A percentile compares a stretch with the other conserved stretches of the same genome.
Conservation (phyloP, 2,329 filamentous ascomycete species). For the Mariannaea elegans region DNA sequence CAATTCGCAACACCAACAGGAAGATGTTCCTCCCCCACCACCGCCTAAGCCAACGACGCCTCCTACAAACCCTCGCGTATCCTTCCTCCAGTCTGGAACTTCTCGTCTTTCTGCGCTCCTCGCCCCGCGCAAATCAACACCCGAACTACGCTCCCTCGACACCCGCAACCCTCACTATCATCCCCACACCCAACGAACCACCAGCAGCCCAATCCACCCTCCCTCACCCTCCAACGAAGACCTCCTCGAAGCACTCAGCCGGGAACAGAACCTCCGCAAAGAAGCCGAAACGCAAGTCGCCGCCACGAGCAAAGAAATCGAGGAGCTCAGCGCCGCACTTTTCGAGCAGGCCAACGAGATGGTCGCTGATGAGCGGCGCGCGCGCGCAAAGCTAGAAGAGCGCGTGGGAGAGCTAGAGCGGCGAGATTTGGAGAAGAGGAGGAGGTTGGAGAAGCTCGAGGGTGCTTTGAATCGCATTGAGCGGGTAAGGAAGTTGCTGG, state of each 20-base stretch:
- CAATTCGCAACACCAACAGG: conserved; percentile 19
- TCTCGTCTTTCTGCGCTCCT: conserved; percentile 57
- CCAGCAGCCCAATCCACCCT: conserved; percentile 30
- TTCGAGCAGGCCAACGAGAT: conserved; percentile 90
- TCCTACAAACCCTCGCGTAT: conserved; percentile 46
- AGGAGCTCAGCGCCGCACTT: conserved; percentile 78
- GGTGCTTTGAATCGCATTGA: conserved; percentile 76
- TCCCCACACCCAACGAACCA: conserved; percentile 22
- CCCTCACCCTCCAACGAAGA: conserved; percentile 52
- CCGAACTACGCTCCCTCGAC: conserved; percentile 36
- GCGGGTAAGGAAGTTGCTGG: conserved; percentile 70
- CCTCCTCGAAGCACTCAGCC: conserved; percentile 69
- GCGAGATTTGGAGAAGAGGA: conserved; percentile 75
- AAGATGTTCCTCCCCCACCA: conserved; percentile 29
- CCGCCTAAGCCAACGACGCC: conserved; percentile 40
- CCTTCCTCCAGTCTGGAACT: conserved; percentile 57
- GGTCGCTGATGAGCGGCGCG: conserved; percentile 79
- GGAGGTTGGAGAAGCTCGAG: conserved; percentile 75
- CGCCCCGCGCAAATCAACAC: conserved; percentile 56
- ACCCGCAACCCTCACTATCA: conserved; percentile 27
- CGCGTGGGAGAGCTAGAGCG: conserved; percentile 73
- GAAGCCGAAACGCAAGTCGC: conserved; percentile 74
- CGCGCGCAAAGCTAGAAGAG: conserved; percentile 75
- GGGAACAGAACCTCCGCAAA: conserved; percentile 72
- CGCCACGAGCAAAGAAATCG: conserved; percentile 74